phyloP scores from a whole-genome alignment of 2,329 filamentous ascomycete genomes.

The Microsporum ferrugineum region DNA sequence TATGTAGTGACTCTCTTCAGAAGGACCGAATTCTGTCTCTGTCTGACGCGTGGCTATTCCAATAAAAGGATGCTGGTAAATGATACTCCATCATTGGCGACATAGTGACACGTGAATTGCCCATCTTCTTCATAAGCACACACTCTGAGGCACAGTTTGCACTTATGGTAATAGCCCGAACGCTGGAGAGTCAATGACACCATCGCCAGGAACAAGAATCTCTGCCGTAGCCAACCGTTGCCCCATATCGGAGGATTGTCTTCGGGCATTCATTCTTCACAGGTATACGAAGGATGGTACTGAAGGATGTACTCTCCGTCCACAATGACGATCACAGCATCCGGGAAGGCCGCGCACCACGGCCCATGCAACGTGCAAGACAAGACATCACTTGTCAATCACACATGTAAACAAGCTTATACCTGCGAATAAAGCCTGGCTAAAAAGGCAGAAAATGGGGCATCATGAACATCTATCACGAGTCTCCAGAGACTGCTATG shows the following conservation, averaged over 20 bases:
- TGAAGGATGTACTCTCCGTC: not conserved
- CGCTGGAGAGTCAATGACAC: not conserved
- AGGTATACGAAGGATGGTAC: not conserved
- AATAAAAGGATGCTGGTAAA: not conserved
- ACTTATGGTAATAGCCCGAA: not conserved
- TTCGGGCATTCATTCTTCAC: not conserved
- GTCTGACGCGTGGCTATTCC: not conserved
- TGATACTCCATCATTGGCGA: no score
- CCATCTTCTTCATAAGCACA: not conserved
- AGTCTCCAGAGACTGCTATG: not conserved
- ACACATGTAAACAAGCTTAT: not conserved
- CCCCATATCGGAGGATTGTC: not conserved
- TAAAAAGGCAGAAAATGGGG: not conserved
- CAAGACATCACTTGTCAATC: not conserved
- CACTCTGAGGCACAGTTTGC: not conserved
- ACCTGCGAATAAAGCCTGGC: not conserved
- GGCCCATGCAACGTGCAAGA: not conserved
- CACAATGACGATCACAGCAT: slow-evolving; percentile 1
- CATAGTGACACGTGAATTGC: not conserved
- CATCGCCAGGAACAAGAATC: not conserved
- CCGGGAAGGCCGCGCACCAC: not conserved
- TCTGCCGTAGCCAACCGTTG: not conserved
- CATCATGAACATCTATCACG: not conserved
- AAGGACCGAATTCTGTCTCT: not conserved
- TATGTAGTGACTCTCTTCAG: not conserved